Base-by-base conservation (phyloP, 1,139 yeast species). In the Yamadazyma sp. region DNA sequence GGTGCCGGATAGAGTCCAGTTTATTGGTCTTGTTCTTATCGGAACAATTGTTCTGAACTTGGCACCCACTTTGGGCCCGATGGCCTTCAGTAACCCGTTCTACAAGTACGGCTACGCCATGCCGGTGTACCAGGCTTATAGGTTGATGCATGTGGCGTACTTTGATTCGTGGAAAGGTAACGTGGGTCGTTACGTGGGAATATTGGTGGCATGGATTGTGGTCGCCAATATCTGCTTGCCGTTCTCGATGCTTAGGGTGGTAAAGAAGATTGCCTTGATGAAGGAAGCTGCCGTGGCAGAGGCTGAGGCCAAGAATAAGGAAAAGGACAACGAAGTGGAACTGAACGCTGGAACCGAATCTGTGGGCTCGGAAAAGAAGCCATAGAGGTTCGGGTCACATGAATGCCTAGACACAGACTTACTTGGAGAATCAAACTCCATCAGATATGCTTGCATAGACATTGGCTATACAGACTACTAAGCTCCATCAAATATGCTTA, bases 51-150 rank as follows among this genome's bases (percentile, higher is more conserved):
- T 36, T 15, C 2, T 18, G 17, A 77, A 77, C 51, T 61, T 77
- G 29, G 59, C 77, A 3, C 79, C 81, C 0, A 66, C 76, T 1
- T 64, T 76, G 37, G 56, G 75, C 0, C 77, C 81, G 0, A 62
- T 75, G 33, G 69, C 61, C 2, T 49, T 76, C 20, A 70, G 76
- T 51, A 77, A 78, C 1, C 41, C 40, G 1, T 64, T 77, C 49
- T 77, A 61, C 54, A 54, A 75, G 26, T 77, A 70, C 44, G 79
- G 80, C 0, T 75, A 76, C 50, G 80, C 76, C 2, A 61, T 75
- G 58, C 83, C 83, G 1, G 69, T 76, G 34, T 64, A 66, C 37
- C 72, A 73, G 47, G 65, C 75, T 1, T 66, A 71, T 45, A 75
- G 74, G 36, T 54, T 75, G 33, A 51, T 73, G 56, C 77, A 74